These are phyloP conservation scores for Hydnomerulius pinastri DNA, from an alignment of 768 basidiomycete genomes.

Conservation along the genomic window DNA sequence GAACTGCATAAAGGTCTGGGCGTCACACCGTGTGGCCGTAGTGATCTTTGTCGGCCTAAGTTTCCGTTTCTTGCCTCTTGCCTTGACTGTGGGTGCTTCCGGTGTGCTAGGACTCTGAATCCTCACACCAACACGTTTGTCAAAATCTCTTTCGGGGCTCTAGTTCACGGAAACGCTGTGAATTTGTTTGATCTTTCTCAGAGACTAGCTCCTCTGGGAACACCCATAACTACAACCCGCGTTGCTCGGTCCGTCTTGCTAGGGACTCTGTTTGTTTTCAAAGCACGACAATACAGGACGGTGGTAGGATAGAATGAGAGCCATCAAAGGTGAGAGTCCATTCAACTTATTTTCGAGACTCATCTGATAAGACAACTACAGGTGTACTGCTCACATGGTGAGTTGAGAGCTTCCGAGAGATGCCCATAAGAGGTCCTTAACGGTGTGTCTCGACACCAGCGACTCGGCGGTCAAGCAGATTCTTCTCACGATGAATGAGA, in stretches of 20 bases:
- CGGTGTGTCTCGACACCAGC: slow-evolving; percentile 39
- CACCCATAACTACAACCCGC: background rate
- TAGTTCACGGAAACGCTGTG: slow-evolving; percentile 9
- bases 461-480: slow-evolving; percentile 92
- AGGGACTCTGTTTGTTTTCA: background rate
- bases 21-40: no score
- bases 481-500: slow-evolving; percentile 79
- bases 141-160: slow-evolving; percentile 8
- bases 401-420: slow-evolving; percentile 15
- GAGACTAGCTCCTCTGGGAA: slow-evolving; percentile 7
- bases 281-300: background rate
- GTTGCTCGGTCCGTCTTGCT: background rate
- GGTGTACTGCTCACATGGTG: slow-evolving; percentile 72
- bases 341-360: slow-evolving; percentile 4
- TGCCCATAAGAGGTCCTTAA: background rate
- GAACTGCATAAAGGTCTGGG: slow-evolving; percentile 4
- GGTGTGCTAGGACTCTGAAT: no score
- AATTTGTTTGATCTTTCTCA: slow-evolving; percentile 17
- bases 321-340: slow-evolving; percentile 55
- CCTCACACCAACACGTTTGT: slow-evolving; percentile 4
- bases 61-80: background rate
- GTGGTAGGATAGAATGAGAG: slow-evolving; percentile 46
- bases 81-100: background rate
- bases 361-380: slow-evolving; percentile 24
- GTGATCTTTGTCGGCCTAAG: background rate